Base-by-base conservation (phyloP, 495 filamentous ascomycete genomes). In the Aspergillus steynii region DNA sequence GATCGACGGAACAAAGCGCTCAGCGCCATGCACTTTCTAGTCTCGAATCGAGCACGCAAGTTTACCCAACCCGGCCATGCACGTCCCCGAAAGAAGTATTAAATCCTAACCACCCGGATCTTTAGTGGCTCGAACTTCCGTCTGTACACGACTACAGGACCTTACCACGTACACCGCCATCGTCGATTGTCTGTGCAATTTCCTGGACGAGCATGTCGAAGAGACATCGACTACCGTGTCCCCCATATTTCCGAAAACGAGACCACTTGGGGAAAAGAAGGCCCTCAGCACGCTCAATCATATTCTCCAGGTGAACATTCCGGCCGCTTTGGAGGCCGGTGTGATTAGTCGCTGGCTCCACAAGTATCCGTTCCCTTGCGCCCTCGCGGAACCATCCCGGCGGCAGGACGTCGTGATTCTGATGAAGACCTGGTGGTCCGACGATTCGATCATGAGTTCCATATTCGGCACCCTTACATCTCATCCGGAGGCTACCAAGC, bases 301-400 rank as follows among this genome's bases (percentile, higher is more conserved):
- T 3, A 66, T 80, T 14, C 67, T 81, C 4, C 72, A 66, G 27
- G 72, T 76, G 46, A 76, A 79, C 37, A 61, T 79, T 2, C 67
- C 77, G 0, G 71, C 61, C 12, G 77, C 76, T 3, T 47, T 80
- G 32, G 72, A 78, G 60, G 77, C 80, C 2, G 80, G 80, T 8
- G 59, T 84, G 3, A 61, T 84, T 20, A 77, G 71, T 47, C 71
- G 75, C 4, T 84, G 82, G 82, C 74, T 84, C 6, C 58, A 54
- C 53, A 74, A 77, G 27, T 84, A 83, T 59, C 82, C 82, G 4
- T 84, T 82, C 48, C 79, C 79, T 15, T 82, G 77, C 48, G 74
- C 71, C 31, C 49, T 65, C 48, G 56, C 64, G 8, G 68, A 75
- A 37, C 71, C 74, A 37, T 74, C 76, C 5, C 74, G 77, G 5